phyloP scores from a whole-genome alignment of 108 stramenopile genomes.

The Bacterosira constricta region DNA sequence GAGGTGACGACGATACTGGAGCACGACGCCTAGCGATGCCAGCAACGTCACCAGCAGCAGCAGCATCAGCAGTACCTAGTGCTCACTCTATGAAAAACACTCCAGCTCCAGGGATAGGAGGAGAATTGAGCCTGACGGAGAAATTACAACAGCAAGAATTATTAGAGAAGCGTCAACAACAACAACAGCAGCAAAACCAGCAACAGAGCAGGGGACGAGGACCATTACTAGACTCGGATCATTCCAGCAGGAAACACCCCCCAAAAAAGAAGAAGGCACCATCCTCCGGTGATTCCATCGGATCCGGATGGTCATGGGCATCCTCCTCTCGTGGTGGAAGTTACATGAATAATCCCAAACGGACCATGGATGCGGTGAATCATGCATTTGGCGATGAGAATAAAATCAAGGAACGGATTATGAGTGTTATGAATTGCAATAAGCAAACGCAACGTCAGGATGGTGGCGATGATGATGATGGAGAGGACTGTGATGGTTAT shows the following conservation, averaged over 20 bases:
- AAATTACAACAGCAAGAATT: background rate
- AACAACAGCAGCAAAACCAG: constrained; percentile 2
- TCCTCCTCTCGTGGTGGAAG: too few relatives aligned
- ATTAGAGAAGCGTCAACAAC: background rate
- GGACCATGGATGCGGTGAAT: background rate
- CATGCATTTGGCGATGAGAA: background rate
- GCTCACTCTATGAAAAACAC: too few relatives aligned
- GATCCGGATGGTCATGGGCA: background rate
- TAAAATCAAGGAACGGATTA: background rate
- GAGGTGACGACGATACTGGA: too few relatives aligned
- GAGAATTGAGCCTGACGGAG: constrained; percentile 11
- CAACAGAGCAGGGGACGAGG: background rate
- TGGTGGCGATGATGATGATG: too few relatives aligned
- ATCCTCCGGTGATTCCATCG: background rate
- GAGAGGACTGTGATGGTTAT: too few relatives aligned
- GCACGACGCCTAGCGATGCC: too few relatives aligned
- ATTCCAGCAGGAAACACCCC: background rate
- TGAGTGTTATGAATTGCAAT: too few relatives aligned
- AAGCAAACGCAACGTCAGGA: too few relatives aligned
- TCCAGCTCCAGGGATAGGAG: too few relatives aligned
- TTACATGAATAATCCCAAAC: background rate
- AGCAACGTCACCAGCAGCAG: too few relatives aligned
- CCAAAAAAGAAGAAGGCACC: background rate
- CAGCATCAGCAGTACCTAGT: too few relatives aligned
- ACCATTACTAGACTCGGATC: constrained; percentile 1